Base-by-base conservation (phyloP, 352 stramenopile species). In the Pythium sp. region DNA sequence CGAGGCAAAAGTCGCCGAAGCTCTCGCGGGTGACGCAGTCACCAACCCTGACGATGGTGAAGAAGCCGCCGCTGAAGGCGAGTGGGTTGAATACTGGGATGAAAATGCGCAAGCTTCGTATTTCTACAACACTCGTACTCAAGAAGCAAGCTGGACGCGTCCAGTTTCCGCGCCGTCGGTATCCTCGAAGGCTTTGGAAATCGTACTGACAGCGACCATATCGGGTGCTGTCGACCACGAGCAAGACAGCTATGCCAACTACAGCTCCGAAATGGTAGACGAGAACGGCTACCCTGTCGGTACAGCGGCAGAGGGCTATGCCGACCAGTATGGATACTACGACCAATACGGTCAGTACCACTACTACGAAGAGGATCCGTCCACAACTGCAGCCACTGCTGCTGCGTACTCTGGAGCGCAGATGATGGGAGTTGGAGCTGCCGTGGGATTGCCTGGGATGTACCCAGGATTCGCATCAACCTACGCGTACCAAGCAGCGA, bases 51-150 rank as follows among this genome's bases (percentile, higher is more conserved):
- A 71, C 51, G 70, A 72, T 12, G 58, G 2, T n/a, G 64, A 34
- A 3, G 56, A 65, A 0, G 63, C 58, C 1, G 47, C 68, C 12
- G 49, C 58, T 4, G 80, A 67, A 26, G 84, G 91, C 6, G 85
- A 96, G 54, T 97, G 90, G 90, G 85, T 95, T 66, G 87, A 97
- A 67, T 96, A 95, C 71, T 96, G 88, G 90, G 90, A 97, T 70
- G 90, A 97, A 43, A 96, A 87, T 56, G 87, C 87, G 2, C 87
- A 94, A 43, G 87, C 90, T 20, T 94, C 82, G 46, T 97, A 97
- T 67, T 97, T 90, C 69, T 97, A 92, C 81, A 96, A 95, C 66
- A 91, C 89, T 34, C 79, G 81, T 7, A 97, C 90, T 1, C 88
- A 97, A 59, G 89, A 96, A 71, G 89, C 87, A 55, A 94, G 81